phyloP scores from a whole-genome alignment of 2,329 filamentous ascomycete species.

The Pseudogymnoascus sp. region DNA sequence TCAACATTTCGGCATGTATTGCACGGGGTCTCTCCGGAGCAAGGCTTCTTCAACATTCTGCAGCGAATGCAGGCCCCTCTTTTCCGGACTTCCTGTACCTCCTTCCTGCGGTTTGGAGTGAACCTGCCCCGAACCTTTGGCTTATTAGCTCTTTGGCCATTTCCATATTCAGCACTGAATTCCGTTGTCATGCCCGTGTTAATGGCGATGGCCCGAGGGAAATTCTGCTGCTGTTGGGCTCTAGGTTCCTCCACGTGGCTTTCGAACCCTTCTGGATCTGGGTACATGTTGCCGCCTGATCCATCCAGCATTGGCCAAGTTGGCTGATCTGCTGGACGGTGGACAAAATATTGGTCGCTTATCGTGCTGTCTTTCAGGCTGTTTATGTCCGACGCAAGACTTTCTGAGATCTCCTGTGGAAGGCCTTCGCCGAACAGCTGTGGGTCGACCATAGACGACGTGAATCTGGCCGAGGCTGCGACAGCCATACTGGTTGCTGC shows the following conservation, averaged over 20 bases:
- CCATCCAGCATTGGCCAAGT: slow-evolving; percentile 26
- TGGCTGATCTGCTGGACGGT: slow-evolving; percentile 16
- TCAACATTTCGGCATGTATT: slow-evolving; percentile 57
- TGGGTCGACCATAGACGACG: slow-evolving; percentile 29
- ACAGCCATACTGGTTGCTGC: slow-evolving; percentile 23
- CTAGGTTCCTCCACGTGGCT: slow-evolving; percentile 11
- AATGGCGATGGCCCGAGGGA: slow-evolving; percentile 20
- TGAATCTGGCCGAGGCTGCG: slow-evolving; percentile 22
- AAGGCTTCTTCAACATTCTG: slow-evolving; percentile 59
- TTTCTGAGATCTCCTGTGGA: slow-evolving; percentile 12
- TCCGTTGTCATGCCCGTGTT: slow-evolving; percentile 24
- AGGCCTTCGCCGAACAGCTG: slow-evolving; percentile 23
- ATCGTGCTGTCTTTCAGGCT: slow-evolving; percentile 17
- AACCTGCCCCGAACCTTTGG: slow-evolving; percentile 51
- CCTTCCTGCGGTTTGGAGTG: slow-evolving; percentile 50
- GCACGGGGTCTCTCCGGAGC: slow-evolving; percentile 56
- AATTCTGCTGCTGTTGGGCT: slow-evolving; percentile 12
- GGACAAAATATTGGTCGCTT: slow-evolving; percentile 14
- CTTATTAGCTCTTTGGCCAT: slow-evolving; percentile 23
- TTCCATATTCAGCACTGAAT: slow-evolving; percentile 29
- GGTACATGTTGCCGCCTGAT: slow-evolving; percentile 17
- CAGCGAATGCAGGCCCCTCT: slow-evolving; percentile 60
- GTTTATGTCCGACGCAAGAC: slow-evolving; percentile 20
- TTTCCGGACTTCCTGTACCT: slow-evolving; percentile 59
- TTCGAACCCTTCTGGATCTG: slow-evolving; percentile 18